Evolutionary conservation across 1,284 basidiomycete species (phyloP).

Genomic region (Ustilago lituana): DNA sequence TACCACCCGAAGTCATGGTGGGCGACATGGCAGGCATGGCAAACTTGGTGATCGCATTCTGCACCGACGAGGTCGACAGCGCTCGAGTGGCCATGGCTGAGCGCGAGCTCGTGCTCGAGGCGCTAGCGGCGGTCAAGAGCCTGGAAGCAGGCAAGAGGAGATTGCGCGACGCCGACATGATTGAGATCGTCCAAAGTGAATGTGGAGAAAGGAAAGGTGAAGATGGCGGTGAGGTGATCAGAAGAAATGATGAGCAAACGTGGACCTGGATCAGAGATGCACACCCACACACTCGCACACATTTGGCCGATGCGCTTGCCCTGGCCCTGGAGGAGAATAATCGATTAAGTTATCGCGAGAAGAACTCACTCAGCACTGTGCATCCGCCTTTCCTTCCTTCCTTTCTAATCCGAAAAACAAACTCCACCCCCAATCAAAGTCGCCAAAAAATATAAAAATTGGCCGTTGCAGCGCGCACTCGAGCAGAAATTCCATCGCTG

Average conservation of each 20-base stretch:
- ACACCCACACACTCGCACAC: not conserved
- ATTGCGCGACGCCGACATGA: slow-evolving; percentile 28
- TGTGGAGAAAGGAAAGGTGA: not conserved
- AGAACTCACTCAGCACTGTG: slow-evolving; percentile 6
- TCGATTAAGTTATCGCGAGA: slow-evolving; percentile 28
- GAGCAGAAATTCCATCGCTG: too few relatives aligned
- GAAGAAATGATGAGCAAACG: slow-evolving; percentile 6
- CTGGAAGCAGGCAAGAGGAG: slow-evolving; percentile 21
- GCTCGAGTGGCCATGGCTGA: slow-evolving; percentile 14
- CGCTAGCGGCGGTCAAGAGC: slow-evolving; percentile 18
- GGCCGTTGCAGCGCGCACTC: slow-evolving; percentile 6
- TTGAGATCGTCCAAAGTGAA: not conserved
- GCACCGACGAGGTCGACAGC: slow-evolving; percentile 35
- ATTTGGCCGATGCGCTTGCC: slow-evolving; percentile 16
- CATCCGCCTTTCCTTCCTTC: slow-evolving; percentile 2
- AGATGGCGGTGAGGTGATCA: slow-evolving; percentile 4
- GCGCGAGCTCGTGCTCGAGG: slow-evolving; percentile 21
- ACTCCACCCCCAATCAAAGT: slow-evolving; percentile 19
- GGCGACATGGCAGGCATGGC: slow-evolving; percentile 66
- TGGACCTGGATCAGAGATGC: too few relatives aligned
- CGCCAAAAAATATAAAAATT: slow-evolving; percentile 14
- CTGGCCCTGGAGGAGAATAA: slow-evolving; percentile 1
- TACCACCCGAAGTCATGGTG: slow-evolving; percentile 65
- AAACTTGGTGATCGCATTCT: slow-evolving; percentile 52
- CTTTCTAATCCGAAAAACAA: slow-evolving; percentile 19